Conservation (phyloP, 495 filamentous ascomycete species). For the Glarea lozoyensis region DNA sequence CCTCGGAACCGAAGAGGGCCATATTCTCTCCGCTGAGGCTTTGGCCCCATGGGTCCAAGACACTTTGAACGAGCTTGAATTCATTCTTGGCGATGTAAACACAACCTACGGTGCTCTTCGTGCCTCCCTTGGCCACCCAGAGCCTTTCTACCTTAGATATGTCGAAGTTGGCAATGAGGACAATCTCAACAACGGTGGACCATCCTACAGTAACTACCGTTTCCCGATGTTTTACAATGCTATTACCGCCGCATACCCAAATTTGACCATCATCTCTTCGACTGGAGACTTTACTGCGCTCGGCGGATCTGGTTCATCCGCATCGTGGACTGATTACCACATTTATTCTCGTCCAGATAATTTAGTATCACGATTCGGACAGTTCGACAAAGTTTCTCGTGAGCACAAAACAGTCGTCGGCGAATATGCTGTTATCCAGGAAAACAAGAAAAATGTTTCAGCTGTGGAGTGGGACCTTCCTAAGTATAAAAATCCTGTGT, state of each 20-base stretch:
- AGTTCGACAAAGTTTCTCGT: conserved; percentile 36
- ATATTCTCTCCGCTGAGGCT: conserved; percentile 17
- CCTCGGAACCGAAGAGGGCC: conserved; percentile 22
- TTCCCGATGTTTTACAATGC: conserved; percentile 41
- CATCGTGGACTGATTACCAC: conserved; percentile 28
- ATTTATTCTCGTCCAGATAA: conserved; percentile 41
- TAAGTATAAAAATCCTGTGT: conserved; percentile 16
- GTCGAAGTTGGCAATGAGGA: conserved; percentile 40
- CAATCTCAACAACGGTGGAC: conserved; percentile 31
- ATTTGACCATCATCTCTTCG: conserved; percentile 31
- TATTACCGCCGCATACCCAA: conserved; percentile 32
- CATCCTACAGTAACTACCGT: conserved; percentile 31
- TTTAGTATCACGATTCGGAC: conserved; percentile 37
- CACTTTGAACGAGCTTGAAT: conserved; percentile 25
- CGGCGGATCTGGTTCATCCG: conserved; percentile 7
- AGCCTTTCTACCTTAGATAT: not conserved
- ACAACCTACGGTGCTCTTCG: conserved; percentile 1
- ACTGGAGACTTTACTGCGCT: conserved; percentile 15
- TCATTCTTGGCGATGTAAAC: not conserved
- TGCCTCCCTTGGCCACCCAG: not conserved
- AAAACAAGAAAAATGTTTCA: conserved; percentile 28
- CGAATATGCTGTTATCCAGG: conserved; percentile 37
- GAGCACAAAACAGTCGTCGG: conserved; percentile 31
- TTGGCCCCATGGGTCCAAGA: conserved; percentile 21
- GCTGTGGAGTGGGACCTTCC: conserved; percentile 20